Base-by-base conservation (phyloP, 768 basidiomycete genomes). In the Termitomyces sp. region DNA sequence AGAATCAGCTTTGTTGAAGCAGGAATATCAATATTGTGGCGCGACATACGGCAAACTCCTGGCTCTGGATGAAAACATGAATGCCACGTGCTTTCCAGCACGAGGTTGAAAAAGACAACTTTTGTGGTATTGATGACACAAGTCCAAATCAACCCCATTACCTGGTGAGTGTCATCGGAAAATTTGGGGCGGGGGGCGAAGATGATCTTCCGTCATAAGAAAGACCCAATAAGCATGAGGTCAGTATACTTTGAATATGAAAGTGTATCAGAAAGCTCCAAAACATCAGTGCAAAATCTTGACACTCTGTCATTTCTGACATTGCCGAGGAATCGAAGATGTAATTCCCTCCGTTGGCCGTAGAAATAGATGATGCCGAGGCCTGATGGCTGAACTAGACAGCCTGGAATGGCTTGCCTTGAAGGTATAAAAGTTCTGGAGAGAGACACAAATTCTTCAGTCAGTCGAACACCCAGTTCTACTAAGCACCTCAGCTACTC, bases 401-500 rank as follows among this genome's bases (percentile, higher is more conserved):
- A 53, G 52, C 35, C 6, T 35, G 11, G 46, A 60, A 14, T 53
- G 25, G 27, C 37, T 17, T 16, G 23, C 14, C 47, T 19, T 5
- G 46, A 53, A 37, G 21, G 42, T 40, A 53, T 54, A 54, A 57
- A 57, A 57, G 25, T 43, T n/a, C 53, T 12, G 17, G 40, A 21
- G 21, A 40, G 42, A 53, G 29, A 43, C 17, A 5, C 23, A 16
- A n/a, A 4, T 42, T 56, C 56, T 51, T 51, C 54, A 57, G 56
- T 61, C n/a, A n/a, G 61, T 59, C 19, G 56, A 50, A 53, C 53
- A 59, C 14, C 49, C 38, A 64, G 59, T 59, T 57, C 59, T 57
- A 58, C 54, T 56, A 43, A 55, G n/a, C 61, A 50, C 48, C 11
- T 6, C 49, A 58, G 32, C 45, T 25, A 49, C 47, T 40, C 32